Percentiles rank a stretch among this genome's conserved stretches.
phyloP scores from a whole-genome alignment of 352 stramenopile species.

The Globisporangium iwayamae region DNA sequence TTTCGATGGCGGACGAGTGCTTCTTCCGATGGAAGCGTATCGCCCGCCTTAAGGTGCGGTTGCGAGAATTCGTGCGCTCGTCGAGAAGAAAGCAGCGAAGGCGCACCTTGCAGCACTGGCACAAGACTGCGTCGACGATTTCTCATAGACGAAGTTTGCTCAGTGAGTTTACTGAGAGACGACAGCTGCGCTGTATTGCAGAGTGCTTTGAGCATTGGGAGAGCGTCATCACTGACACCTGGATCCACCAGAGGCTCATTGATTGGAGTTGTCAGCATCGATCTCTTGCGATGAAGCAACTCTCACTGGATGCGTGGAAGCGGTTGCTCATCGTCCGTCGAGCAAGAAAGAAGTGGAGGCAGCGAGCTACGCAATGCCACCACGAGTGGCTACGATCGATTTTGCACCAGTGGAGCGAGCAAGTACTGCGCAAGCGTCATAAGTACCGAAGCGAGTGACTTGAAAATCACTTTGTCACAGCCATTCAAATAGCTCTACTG shows the following conservation, averaged over 20 bases:
- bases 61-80: slow-evolving; percentile 12
- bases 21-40: slow-evolving; percentile 24
- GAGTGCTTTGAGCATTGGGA: slow-evolving; percentile 42
- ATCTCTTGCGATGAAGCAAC: background rate
- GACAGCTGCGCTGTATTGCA: slow-evolving; percentile 10
- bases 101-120: slow-evolving; percentile 3
- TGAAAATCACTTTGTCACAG: too few relatives aligned
- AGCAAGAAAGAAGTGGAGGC: slow-evolving; percentile 6
- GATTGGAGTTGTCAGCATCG: slow-evolving; percentile 19
- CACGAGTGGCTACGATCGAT: background rate
- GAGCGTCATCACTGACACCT: slow-evolving; percentile 45
- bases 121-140: background rate
- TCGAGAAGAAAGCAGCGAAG: background rate
- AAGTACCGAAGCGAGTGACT: too few relatives aligned
- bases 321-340: slow-evolving; percentile 14
- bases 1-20: slow-evolving; percentile 22
- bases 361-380: slow-evolving; percentile 7
- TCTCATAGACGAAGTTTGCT: slow-evolving; percentile 8
- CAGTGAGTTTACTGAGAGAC: slow-evolving; percentile 10
- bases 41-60: slow-evolving; percentile 3
- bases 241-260: slow-evolving; percentile 30
- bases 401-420: slow-evolving; percentile 5
- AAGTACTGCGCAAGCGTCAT: too few relatives aligned
- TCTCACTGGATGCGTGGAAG: slow-evolving; percentile 18
- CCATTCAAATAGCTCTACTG: too few relatives aligned